Percentiles rank a stretch among this genome's conserved stretches.
Evolutionary conservation across 2,329 filamentous ascomycete genomes (phyloP).

Genomic region (Rasamsonia emersonii): DNA sequence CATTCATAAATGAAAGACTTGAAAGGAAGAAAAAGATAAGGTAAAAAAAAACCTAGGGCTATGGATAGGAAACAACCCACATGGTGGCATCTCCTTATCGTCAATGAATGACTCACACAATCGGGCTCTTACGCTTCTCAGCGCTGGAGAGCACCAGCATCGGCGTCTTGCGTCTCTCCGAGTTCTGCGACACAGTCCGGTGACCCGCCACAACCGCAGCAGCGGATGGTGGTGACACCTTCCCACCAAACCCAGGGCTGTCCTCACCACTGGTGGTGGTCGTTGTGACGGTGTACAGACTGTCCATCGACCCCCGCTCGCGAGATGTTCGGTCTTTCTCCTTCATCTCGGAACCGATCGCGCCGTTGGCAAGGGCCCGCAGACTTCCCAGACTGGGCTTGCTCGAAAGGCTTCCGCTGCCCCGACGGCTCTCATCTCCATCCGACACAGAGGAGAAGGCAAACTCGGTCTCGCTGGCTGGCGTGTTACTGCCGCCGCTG

Average conservation of each 20-base stretch:
- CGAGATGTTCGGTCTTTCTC: conserved; percentile 52
- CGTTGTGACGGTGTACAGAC: conserved; percentile 40
- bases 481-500: conserved; percentile 69
- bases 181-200: conserved; percentile 48
- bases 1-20: too few species aligned
- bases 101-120: too few species aligned
- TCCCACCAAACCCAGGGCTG: conserved; percentile 48
- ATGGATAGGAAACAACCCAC: too few species aligned
- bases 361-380: conserved; percentile 69
- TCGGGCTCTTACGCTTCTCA: conserved; percentile 77
- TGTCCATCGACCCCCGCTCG: conserved; percentile 47
- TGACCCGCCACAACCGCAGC: conserved; percentile 39
- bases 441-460: conserved; percentile 58
- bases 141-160: conserved; percentile 80
- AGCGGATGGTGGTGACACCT: conserved; percentile 35
- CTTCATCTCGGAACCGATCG: conserved; percentile 81
- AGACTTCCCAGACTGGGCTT: conserved; percentile 66
- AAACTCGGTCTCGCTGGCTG: conserved; percentile 71
- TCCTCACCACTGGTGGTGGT: conserved; percentile 61
- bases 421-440: conserved; percentile 66
- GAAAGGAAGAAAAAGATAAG: too few species aligned
- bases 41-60: too few species aligned
- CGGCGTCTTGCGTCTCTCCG: conserved; percentile 67
- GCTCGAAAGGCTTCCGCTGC: conserved; percentile 73
- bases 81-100: too few species aligned